These are phyloP conservation scores for Magnolia changhungtana DNA, from an alignment of 164 flowering plant species.

Conservation along the genomic window DNA sequence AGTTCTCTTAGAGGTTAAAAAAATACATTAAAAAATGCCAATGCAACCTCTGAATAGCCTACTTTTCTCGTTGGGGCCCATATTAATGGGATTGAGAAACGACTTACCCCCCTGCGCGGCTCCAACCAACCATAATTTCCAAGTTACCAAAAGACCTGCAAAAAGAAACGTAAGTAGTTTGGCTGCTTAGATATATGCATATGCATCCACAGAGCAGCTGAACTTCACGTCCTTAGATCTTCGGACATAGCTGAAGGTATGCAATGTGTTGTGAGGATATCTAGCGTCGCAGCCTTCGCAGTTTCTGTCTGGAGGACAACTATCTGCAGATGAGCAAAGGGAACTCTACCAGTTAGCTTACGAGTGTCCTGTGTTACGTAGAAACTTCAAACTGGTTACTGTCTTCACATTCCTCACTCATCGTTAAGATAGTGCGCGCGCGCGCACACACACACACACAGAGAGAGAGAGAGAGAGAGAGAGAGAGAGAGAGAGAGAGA, in stretches of 20 bases:
- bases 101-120: neutral
- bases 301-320: constrained; percentile 71
- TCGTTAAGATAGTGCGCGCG: too few relatives aligned
- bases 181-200: neutral
- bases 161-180: constrained; percentile 2
- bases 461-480: neutral
- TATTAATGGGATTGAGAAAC: neutral
- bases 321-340: constrained; percentile 41
- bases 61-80: neutral
- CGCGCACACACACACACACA: too few relatives aligned
- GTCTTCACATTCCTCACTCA: too few relatives aligned
- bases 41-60: neutral
- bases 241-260: constrained; percentile 94
- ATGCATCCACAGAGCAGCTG: neutral
- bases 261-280: constrained; percentile 82
- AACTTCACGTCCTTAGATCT: constrained; percentile 63
- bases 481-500: constrained; percentile 5
- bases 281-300: constrained; percentile 82
- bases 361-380: neutral
- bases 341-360: neutral
- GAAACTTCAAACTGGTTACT: neutral
- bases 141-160: neutral
- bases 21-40: neutral
- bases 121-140: neutral
- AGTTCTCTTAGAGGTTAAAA: neutral